phyloP scores from a whole-genome alignment of 441 rosid genomes.

The Bruguiera hainesii region DNA sequence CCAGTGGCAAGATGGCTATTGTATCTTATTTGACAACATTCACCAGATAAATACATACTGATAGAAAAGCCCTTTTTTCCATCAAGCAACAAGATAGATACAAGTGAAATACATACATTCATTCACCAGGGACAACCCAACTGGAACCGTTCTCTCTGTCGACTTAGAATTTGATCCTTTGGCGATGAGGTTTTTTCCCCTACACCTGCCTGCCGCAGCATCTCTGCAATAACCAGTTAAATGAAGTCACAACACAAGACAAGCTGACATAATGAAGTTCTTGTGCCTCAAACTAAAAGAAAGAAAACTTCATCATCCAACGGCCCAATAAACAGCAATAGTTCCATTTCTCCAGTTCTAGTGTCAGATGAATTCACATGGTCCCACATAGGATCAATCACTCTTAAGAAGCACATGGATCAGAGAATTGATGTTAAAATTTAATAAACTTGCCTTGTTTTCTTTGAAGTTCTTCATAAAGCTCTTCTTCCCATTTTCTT shows the following conservation, averaged over 20 bases:
- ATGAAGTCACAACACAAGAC: not conserved
- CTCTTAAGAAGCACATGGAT: not conserved
- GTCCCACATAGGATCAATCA: not conserved
- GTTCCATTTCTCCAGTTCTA: too few species aligned
- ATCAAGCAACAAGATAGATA: conserved; percentile 12
- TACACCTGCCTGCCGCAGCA: conserved; percentile 54
- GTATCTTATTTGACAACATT: conserved; percentile 34
- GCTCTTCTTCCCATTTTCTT: conserved; percentile 94
- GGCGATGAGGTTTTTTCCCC: conserved; percentile 74
- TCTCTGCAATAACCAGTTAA: conserved; percentile 51
- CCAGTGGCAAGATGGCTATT: conserved; percentile 18
- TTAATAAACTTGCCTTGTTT: conserved; percentile 52
- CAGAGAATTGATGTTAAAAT: not conserved
- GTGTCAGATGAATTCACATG: not conserved
- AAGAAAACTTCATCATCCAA: not conserved
- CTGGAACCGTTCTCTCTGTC: conserved; percentile 72
- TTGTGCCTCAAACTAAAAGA: conserved; percentile 1
- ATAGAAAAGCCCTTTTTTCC: conserved; percentile 28
- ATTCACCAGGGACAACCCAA: conserved; percentile 81
- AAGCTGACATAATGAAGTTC: not conserved
- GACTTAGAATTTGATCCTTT: conserved; percentile 55
- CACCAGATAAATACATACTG: conserved; percentile 21
- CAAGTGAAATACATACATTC: conserved; percentile 32
- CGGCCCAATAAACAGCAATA: too few species aligned
- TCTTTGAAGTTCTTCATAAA: conserved; percentile 83